These are phyloP conservation scores for Eucalyptus tenuipes DNA, from an alignment of 345 rosid species.

Conservation along the genomic window DNA sequence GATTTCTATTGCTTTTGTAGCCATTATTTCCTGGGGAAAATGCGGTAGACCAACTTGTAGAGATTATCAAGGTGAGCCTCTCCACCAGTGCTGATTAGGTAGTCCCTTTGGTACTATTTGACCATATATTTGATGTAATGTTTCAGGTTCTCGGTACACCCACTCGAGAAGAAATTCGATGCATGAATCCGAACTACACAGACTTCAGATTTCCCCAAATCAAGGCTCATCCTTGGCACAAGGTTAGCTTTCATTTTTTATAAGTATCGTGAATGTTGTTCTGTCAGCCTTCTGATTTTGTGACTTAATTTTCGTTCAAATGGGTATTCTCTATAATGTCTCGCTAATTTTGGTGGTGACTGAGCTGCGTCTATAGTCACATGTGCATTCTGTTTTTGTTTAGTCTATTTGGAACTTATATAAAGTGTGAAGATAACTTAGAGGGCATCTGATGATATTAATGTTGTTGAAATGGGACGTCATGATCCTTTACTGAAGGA, in stretches of 20 bases:
- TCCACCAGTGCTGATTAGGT: neutral
- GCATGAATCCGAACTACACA: constrained; percentile 85
- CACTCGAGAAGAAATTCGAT: constrained; percentile 77
- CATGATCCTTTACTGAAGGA: neutral
- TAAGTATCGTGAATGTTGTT: neutral
- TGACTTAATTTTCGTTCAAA: neutral
- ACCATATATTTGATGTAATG: neutral
- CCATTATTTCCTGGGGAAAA: constrained; percentile 81
- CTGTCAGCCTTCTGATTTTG: neutral
- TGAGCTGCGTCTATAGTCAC: neutral
- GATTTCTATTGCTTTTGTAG: constrained; percentile 2
- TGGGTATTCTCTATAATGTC: neutral
- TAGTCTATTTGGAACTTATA: neutral
- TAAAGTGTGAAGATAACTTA: neutral
- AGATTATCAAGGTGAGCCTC: constrained; percentile 61
- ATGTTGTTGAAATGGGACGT: neutral
- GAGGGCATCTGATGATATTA: neutral
- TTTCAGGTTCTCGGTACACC: constrained; percentile 85
- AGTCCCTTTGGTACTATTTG: neutral
- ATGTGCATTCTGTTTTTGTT: neutral
- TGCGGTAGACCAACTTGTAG: constrained; percentile 80
- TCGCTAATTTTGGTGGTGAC: neutral
- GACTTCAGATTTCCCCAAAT: constrained; percentile 73
- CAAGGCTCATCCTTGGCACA: constrained; percentile 88
- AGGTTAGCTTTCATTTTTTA: constrained; percentile 21